These are phyloP conservation scores for Colletotrichum abscissum DNA, from an alignment of 2,329 filamentous ascomycete genomes.

Conservation along the genomic window DNA sequence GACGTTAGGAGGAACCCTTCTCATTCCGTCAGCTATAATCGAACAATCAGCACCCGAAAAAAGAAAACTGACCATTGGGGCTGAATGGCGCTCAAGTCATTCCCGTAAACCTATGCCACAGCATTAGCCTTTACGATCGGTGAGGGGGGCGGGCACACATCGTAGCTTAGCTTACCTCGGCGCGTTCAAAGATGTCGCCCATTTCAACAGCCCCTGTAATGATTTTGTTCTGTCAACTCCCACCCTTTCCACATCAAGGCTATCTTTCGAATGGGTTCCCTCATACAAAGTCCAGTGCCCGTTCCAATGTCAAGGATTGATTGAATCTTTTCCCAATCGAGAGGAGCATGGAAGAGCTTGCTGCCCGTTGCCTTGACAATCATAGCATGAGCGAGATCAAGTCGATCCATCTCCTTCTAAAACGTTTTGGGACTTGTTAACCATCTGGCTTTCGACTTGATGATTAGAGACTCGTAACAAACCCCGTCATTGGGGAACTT, in stretches of 20 bases:
- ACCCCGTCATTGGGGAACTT: not conserved
- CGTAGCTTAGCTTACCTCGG: not conserved
- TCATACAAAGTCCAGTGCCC: not conserved
- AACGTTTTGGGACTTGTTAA: not conserved
- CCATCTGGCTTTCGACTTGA: not conserved
- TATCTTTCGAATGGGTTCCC: not conserved
- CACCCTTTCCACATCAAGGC: not conserved
- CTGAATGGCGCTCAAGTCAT: not conserved
- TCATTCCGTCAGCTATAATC: not conserved
- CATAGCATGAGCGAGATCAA: slow-evolving; percentile 3
- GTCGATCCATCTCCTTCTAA: not conserved
- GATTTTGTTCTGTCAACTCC: not conserved
- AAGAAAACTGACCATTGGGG: not conserved
- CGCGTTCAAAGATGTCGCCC: not conserved
- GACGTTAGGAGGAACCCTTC: not conserved
- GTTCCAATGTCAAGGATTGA: slow-evolving; percentile 46
- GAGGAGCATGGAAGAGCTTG: slow-evolving; percentile 1
- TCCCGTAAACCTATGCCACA: not conserved
- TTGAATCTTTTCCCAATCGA: not conserved
- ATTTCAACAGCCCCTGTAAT: not conserved
- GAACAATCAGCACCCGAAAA: not conserved
- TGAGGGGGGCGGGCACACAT: not conserved
- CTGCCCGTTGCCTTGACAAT: not conserved
- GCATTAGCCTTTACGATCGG: not conserved
- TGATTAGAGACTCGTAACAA: not conserved